A percentile compares a stretch with the other conserved stretches of the same genome.
These are phyloP conservation scores for Epichloe glyceriae DNA, from an alignment of 2,329 filamentous ascomycete genomes.

Conservation along the genomic window DNA sequence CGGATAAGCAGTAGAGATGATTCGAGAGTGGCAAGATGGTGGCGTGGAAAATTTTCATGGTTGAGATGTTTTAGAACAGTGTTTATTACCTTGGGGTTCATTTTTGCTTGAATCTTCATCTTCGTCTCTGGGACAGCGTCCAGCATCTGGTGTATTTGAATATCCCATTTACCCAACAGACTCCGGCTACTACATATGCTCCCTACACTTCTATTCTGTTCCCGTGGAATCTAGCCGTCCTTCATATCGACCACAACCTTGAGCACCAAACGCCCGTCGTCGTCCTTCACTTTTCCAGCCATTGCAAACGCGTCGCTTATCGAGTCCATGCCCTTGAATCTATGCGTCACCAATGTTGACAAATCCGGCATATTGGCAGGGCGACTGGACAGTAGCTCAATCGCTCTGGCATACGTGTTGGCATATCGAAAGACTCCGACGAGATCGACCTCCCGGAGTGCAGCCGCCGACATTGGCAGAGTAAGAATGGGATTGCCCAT, in stretches of 20 bases:
- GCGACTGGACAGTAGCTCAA: constrained; percentile 35
- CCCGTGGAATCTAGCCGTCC: background rate
- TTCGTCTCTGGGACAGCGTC: background rate
- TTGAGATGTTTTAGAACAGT: background rate
- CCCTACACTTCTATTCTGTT: background rate
- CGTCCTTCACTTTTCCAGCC: constrained; percentile 59
- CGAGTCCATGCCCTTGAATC: constrained; percentile 48
- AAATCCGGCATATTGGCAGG: constrained; percentile 48
- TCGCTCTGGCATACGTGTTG: constrained; percentile 54
- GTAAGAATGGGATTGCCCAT: constrained; percentile 62
- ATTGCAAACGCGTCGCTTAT: constrained; percentile 59
- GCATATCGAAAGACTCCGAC: constrained; percentile 59
- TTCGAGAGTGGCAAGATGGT: background rate
- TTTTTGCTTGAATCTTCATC: no score
- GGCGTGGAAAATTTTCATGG: background rate
- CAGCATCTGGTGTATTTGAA: background rate
- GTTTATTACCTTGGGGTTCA: no score
- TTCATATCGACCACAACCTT: constrained; percentile 51
- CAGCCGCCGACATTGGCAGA: constrained; percentile 54
- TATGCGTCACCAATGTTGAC: constrained; percentile 56
- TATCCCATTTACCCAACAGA: background rate
- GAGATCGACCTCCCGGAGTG: constrained; percentile 59
- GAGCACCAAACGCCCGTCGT: constrained; percentile 54
- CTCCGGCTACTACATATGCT: background rate
- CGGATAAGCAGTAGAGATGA: constrained; percentile 39